Evolutionary conservation across 306 rosid genomes (phyloP), one percentile per base, ranked within the genome.

Genomic region (Cicer bijugum): DNA sequence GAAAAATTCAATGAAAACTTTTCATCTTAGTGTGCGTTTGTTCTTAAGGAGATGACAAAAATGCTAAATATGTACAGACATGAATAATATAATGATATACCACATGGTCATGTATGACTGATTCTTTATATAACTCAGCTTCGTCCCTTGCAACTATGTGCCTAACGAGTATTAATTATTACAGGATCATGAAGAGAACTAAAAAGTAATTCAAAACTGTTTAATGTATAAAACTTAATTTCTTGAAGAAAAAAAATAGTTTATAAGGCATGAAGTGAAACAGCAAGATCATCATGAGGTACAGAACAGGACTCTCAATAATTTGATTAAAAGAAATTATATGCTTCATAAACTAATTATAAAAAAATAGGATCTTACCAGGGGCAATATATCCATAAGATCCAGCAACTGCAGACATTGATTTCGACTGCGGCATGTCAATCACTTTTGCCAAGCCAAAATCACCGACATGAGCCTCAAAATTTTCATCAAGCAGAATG

Each of bases 341-440:
- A 23, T 67, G 58, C 6, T 52, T 52, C 15, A 60, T 46, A 48
- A 58, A 17, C 51, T 58, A 59, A 63, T 56, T 38, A 61, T 12
- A 7, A 45, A 52, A 52, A 62, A 47, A 11, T 7, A 65, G 45
- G 78, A 77, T 76, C 87, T 75, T 86, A 95, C 97, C 99, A 37
- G 99, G 99, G 80, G 99, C 99, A 63, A 95, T 95, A 75, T 95
- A 95, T 2, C 99, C 99, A 82, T 95, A 95, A 8, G 99, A 95
- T 60, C 99, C 99, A 40, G 99, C 99, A 80, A 95, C 96, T 9
- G 97, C 97, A 56, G 99, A 91, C 97, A 90, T 90, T 40, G 99
- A 90, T 73, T 95, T 95, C 14, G 99, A 95, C 67, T 86, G 92
- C 12, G 97, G 97, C 99, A 95, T 91, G 83, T 95, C 99, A 74